Conservation (phyloP, 225 moss, liverwort and hornwort genomes). For the Pleurozium schreberi region DNA sequence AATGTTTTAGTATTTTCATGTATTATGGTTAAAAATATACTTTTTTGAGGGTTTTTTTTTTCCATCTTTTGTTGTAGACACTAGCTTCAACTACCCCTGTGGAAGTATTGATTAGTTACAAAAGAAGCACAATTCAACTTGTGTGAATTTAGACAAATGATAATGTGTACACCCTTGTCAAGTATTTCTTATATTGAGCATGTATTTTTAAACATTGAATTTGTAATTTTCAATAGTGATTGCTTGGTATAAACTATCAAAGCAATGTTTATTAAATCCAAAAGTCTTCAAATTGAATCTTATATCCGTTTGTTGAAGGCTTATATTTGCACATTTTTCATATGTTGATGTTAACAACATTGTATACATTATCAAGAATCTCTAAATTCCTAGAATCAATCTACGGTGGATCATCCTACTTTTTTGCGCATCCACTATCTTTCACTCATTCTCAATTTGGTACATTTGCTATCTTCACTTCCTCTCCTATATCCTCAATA, state of each 20-base stretch:
- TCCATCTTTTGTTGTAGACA: neutral
- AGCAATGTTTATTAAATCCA: neutral
- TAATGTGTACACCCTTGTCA: too few species aligned
- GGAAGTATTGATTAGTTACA: fast-evolving
- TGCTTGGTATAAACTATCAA: neutral
- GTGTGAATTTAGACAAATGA: too few species aligned
- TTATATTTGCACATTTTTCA: neutral
- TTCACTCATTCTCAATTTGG: neutral
- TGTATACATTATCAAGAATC: neutral
- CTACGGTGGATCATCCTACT: neutral
- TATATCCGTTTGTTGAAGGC: fast-evolving
- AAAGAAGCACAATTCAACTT: neutral
- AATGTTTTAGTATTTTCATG: neutral
- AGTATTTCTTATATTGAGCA: too few species aligned
- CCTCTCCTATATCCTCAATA: neutral
- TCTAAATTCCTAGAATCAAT: neutral
- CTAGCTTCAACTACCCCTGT: neutral
- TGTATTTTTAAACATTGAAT: neutral
- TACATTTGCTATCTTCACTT: neutral
- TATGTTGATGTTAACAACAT: neutral
- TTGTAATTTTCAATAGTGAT: neutral
- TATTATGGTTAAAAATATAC: neutral
- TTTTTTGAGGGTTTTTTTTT: too few species aligned
- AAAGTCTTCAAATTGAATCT: neutral
- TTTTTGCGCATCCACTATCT: neutral